Evolutionary conservation across 2,329 filamentous ascomycete genomes (phyloP), one percentile per base, ranked within the genome.

Genomic region (Hypocreales sp.): DNA sequence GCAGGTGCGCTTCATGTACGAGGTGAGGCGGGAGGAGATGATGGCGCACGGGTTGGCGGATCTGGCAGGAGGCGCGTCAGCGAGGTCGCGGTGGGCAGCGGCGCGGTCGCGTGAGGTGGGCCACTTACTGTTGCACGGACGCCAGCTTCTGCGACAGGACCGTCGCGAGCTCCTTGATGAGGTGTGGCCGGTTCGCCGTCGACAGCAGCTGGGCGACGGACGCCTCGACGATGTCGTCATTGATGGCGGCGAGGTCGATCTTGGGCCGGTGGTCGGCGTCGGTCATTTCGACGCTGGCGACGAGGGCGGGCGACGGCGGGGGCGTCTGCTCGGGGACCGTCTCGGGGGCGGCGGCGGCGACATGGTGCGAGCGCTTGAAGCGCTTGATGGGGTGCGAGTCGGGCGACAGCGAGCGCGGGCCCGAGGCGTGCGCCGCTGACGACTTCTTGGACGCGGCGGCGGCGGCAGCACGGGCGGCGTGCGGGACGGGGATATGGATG

Each of bases 31-130:
- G 24, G 90, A 94, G 2, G 86, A 93, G 40, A 98, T 86, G 42
- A 98, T 83, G 31, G 90, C 87, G 45, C 81, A 83, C 30, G 86
- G 87, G 49, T 95, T 95, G 28, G 87, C 84, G 38, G 90, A 95
- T 56, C 90, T 95, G 49, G 30, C 37, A 41, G 37, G 37, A 39
- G 25, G 34, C 39, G 42, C 44, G 46, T 44, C 39, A 48, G 45
- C 35, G 27, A 24, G 21, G n/a, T n/a, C 25, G n/a, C 8, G 18
- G 17, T 26, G 12, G 11, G 15, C 3, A n/a, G 15, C 31, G 24
- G 30, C 26, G 20, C 24, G 33, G 23, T 31, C 31, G 37, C 33
- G 31, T 28, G 32, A 24, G 28, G 30, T 24, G 22, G 24, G 17
- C 25, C 20, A 70, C 84, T 54, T 73, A 94, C 87, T 87, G 87